Conservation (phyloP, 2,329 filamentous ascomycete genomes). For the Pseudocercospora cruenta region DNA sequence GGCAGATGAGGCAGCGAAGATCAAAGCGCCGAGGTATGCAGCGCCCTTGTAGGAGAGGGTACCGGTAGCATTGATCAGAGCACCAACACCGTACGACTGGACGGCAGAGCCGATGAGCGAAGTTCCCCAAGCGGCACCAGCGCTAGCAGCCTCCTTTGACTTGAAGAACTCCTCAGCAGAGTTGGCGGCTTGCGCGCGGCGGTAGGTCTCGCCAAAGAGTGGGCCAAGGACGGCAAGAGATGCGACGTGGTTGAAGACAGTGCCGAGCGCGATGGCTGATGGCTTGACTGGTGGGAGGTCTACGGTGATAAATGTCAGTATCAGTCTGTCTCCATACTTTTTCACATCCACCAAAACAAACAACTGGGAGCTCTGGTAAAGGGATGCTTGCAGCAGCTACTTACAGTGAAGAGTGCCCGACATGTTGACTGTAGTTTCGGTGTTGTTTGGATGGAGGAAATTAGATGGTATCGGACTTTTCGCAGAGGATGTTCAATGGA, state of each 20-base stretch:
- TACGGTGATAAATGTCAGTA: slow-evolving; percentile 37
- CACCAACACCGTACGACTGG: slow-evolving; percentile 50
- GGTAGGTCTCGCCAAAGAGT: slow-evolving; percentile 92
- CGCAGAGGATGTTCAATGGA: slow-evolving; percentile 2
- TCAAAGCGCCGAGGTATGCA: slow-evolving; percentile 84
- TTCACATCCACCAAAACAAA: slow-evolving; percentile 14
- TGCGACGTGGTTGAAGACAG: slow-evolving; percentile 90
- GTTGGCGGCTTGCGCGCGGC: slow-evolving; percentile 87
- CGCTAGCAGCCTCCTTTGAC: slow-evolving; percentile 87
- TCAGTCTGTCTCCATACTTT: slow-evolving; percentile 5
- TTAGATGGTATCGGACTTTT: slow-evolving; percentile 15
- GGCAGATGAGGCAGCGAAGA: slow-evolving; percentile 89
- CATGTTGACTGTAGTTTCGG: slow-evolving; percentile 49
- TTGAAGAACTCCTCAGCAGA: slow-evolving; percentile 95
- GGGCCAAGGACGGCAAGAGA: slow-evolving; percentile 86
- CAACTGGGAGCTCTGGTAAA: slow-evolving; percentile 1
- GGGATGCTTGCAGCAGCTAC: slow-evolving; percentile 34
- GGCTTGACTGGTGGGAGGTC: slow-evolving; percentile 88
- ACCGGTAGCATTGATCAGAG: slow-evolving; percentile 79
- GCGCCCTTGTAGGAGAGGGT: slow-evolving; percentile 97
- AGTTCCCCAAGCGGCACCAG: slow-evolving; percentile 86
- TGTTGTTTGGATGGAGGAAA: slow-evolving; percentile 5
- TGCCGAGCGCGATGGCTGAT: slow-evolving; percentile 94
- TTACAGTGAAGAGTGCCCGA: slow-evolving; percentile 62
- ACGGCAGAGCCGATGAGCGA: slow-evolving; percentile 86